These are phyloP conservation scores for Elaeis oleifera DNA, from an alignment of 202 grass and related monocot genomes.

Conservation along the genomic window DNA sequence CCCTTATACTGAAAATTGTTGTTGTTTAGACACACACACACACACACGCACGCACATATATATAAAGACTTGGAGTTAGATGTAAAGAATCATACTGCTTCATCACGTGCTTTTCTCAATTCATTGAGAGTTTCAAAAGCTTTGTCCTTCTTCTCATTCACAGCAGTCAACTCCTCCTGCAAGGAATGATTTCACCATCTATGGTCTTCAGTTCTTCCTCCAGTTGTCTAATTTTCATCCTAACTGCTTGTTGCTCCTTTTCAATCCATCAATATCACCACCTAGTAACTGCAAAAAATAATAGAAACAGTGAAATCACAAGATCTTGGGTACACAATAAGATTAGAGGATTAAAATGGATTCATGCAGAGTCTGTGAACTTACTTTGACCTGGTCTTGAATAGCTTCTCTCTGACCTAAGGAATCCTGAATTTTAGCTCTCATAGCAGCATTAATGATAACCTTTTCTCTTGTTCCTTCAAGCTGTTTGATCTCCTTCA, in stretches of 20 bases:
- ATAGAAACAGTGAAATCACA: constrained; percentile 6
- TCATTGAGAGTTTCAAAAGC: constrained; percentile 47
- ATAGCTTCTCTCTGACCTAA: constrained; percentile 71
- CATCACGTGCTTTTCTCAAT: constrained; percentile 48
- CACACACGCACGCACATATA: no score
- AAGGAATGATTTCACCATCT: constrained; percentile 44
- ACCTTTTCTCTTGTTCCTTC: constrained; percentile 81
- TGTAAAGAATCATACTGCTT: constrained; percentile 40
- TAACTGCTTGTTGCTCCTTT: constrained; percentile 73
- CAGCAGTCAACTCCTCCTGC: constrained; percentile 49
- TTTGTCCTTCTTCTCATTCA: constrained; percentile 72
- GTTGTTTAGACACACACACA: no score
- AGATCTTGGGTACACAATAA: constrained; percentile 2
- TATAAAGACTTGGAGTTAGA: neutral
- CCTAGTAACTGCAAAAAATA: constrained; percentile 45
- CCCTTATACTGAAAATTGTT: no score
- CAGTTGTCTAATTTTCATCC: constrained; percentile 69
- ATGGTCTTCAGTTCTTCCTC: constrained; percentile 60
- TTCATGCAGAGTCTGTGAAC: constrained; percentile 14
- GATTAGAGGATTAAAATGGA: constrained; percentile 18
- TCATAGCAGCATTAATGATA: constrained; percentile 46
- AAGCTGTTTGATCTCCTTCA: constrained; percentile 87
- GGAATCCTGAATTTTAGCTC: constrained; percentile 70
- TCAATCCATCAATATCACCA: constrained; percentile 77
- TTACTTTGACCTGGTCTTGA: constrained; percentile 93